Conservation (phyloP, 805 yeast species). For the Sungouiella thailandica region DNA sequence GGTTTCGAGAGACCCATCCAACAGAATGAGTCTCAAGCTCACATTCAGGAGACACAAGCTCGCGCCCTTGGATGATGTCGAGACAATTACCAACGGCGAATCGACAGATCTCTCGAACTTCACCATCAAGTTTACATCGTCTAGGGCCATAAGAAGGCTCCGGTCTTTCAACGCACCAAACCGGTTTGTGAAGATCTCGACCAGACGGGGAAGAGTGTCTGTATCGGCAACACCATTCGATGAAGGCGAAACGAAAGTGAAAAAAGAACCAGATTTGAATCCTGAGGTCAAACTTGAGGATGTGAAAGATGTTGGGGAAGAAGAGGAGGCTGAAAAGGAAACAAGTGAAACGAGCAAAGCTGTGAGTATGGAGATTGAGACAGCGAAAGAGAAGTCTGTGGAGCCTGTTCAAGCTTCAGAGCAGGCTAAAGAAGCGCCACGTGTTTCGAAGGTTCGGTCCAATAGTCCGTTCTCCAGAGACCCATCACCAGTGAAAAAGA, state of each 20-base stretch:
- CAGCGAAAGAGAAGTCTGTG: too few relatives aligned
- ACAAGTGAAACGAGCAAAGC: too few relatives aligned
- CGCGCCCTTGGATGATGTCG: constrained; percentile 4
- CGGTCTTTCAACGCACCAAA: background rate
- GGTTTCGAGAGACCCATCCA: constrained; percentile 7
- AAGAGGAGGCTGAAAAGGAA: too few relatives aligned
- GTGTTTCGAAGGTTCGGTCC: too few relatives aligned
- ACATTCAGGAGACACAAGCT: constrained; percentile 10
- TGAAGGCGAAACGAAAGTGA: background rate
- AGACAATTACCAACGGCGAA: too few relatives aligned
- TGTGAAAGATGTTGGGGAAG: too few relatives aligned
- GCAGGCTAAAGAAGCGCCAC: constrained; percentile 1
- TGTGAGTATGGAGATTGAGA: too few relatives aligned
- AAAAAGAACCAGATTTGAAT: constrained; percentile 1
- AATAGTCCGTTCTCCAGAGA: constrained; percentile 13
- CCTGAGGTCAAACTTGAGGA: too few relatives aligned
- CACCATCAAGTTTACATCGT: too few relatives aligned
- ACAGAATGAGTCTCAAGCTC: constrained; percentile 6
- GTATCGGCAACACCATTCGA: constrained; percentile 42
- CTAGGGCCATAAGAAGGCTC: too few relatives aligned
- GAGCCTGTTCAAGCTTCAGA: too few relatives aligned
- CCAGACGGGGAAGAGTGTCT: constrained; percentile 14
- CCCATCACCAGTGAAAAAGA: constrained; percentile 13
- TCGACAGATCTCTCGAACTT: too few relatives aligned
- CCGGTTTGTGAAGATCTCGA: constrained; percentile 1